These are phyloP conservation scores for Colletotrichum cordylinicola DNA, from an alignment of 2,329 filamentous ascomycete species.

Conservation along the genomic window DNA sequence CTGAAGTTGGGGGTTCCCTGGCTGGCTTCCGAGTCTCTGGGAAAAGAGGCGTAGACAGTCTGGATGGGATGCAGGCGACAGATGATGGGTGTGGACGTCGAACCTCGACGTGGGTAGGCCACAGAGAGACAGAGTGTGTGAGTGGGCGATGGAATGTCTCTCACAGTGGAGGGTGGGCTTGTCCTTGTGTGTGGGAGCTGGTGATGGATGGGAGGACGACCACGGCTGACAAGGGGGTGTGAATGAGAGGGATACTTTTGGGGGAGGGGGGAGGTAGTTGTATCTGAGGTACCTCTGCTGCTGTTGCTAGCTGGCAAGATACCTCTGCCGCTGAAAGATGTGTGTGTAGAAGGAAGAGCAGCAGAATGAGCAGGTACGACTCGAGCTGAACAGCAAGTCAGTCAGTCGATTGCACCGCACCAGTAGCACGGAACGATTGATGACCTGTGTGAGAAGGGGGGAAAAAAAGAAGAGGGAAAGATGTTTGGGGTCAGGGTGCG, in stretches of 20 bases:
- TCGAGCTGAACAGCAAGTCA: neutral
- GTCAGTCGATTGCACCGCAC: neutral
- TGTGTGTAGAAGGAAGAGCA: neutral
- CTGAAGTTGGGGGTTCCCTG: conserved; percentile 14
- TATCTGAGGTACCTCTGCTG: conserved; percentile 3
- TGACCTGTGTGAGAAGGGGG: neutral
- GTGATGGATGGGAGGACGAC: conserved; percentile 1
- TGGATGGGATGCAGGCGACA: conserved; percentile 18
- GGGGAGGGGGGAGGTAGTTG: conserved; percentile 11
- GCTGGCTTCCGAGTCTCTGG: conserved; percentile 11
- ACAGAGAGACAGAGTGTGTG: neutral
- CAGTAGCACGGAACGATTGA: neutral
- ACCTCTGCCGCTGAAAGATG: neutral
- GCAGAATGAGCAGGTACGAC: neutral
- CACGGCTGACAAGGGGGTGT: neutral
- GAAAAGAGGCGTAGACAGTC: conserved; percentile 15
- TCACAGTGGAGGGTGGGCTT: conserved; percentile 19
- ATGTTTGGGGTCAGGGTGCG: neutral
- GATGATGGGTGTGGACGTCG: conserved; percentile 8
- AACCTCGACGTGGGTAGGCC: conserved; percentile 9
- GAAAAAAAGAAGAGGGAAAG: neutral
- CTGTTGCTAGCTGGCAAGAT: neutral
- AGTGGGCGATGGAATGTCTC: conserved; percentile 13
- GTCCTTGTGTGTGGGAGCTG: conserved; percentile 8
- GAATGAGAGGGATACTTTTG: neutral